A percentile compares a stretch with the other conserved stretches of the same genome.
Evolutionary conservation across 805 yeast species (phyloP).

Genomic region (Zygotorulaspora danielsina): DNA sequence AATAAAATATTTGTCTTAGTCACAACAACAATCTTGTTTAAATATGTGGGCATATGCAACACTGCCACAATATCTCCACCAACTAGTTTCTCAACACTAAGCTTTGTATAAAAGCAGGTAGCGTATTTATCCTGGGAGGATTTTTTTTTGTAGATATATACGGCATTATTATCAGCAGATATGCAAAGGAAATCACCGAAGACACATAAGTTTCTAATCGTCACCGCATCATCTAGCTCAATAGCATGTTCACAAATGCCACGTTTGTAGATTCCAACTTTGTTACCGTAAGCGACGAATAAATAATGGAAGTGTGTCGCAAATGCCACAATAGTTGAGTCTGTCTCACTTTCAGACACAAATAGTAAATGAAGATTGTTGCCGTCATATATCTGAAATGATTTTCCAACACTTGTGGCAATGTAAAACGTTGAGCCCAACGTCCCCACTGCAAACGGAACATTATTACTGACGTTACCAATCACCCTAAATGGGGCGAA

Average conservation of each 20-base stretch:
- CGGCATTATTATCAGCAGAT: constrained; percentile 41
- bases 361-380: constrained; percentile 78
- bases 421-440: constrained; percentile 83
- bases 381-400: constrained; percentile 92
- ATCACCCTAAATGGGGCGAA: constrained; percentile 85
- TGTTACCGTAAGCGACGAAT: constrained; percentile 67
- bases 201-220: constrained; percentile 48
- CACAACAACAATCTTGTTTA: constrained; percentile 85
- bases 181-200: constrained; percentile 80
- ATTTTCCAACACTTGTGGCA: constrained; percentile 82
- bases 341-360: constrained; percentile 77
- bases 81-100: constrained; percentile 48
- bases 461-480: constrained; percentile 83
- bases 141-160: constrained; percentile 54
- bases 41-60: constrained; percentile 82
- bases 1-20: constrained; percentile 60
- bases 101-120: constrained; percentile 63
- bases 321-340: constrained; percentile 61
- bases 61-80: constrained; percentile 61
- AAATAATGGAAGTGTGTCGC: constrained; percentile 81
- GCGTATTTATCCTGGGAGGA: constrained; percentile 39
- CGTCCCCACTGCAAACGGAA: constrained; percentile 84
- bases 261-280: constrained; percentile 74
- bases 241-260: constrained; percentile 53
- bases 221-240: constrained; percentile 35